These are phyloP conservation scores for Peniophora sp. DNA, from an alignment of 1,284 basidiomycete genomes.

Conservation along the genomic window DNA sequence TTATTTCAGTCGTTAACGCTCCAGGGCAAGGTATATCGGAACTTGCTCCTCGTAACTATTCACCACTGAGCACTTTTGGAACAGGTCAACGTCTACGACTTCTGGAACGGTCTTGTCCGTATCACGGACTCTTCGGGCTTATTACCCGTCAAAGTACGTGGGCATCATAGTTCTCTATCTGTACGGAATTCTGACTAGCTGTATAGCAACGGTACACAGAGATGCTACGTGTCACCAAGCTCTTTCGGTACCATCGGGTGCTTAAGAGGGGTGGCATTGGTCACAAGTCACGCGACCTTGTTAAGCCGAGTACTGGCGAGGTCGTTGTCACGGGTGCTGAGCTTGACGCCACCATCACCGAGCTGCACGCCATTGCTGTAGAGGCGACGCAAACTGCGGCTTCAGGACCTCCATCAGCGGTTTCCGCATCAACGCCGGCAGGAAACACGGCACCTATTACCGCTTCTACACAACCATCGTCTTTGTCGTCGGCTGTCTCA, in stretches of 20 bases:
- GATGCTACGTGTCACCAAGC: neutral
- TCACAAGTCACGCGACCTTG: constrained; percentile 7
- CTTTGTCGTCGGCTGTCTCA: too few relatives aligned
- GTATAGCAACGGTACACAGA: constrained; percentile 2
- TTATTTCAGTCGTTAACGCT: constrained; percentile 3
- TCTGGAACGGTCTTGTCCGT: neutral
- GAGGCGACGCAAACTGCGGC: too few relatives aligned
- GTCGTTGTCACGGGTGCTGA: neutral
- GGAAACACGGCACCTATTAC: too few relatives aligned
- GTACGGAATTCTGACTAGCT: neutral
- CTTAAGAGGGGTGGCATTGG: constrained; percentile 12
- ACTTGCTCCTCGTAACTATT: too few relatives aligned
- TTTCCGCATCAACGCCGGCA: too few relatives aligned
- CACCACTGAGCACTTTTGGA: too few relatives aligned
- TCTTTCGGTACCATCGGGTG: constrained; percentile 13
- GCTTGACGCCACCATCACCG: constrained; percentile 9
- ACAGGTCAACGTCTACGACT: too few relatives aligned
- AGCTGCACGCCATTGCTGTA: neutral
- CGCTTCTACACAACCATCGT: too few relatives aligned
- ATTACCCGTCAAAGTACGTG: neutral
- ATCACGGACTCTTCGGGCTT: neutral
- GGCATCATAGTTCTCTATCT: neutral
- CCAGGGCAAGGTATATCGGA: constrained; percentile 3
- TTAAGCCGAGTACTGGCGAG: constrained; percentile 4
- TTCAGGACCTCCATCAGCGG: too few relatives aligned